Conservation (phyloP, 2,329 filamentous ascomycete genomes). For the Calonectria henricotiae region DNA sequence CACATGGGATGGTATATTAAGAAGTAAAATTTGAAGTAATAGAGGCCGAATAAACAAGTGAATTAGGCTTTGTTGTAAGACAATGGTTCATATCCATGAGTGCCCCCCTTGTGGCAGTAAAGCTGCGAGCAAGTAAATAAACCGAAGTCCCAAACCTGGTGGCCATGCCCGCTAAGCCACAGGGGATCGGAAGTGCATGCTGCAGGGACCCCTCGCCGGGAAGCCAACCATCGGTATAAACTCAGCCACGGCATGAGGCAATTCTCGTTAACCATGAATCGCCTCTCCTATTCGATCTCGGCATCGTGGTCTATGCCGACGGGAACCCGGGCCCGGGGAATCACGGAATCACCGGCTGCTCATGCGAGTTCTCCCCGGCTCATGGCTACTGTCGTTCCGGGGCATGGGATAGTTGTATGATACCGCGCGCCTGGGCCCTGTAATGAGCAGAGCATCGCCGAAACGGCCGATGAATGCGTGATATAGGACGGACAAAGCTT, state of each 20-base stretch:
- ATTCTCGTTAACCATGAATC: conserved; percentile 9
- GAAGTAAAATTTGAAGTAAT: conserved; percentile 51
- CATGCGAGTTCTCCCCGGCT: conserved; percentile 1
- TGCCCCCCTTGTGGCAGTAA: neutral
- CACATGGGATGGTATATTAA: conserved; percentile 49
- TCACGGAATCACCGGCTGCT: conserved; percentile 13
- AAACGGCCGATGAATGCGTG: conserved; percentile 13
- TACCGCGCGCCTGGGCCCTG: neutral
- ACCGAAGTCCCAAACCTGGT: neutral
- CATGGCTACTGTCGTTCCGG: conserved; percentile 3
- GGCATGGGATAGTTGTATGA: conserved; percentile 8
- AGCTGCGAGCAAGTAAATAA: neutral
- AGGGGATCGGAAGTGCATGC: neutral
- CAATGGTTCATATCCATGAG: neutral
- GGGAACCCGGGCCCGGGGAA: conserved; percentile 16
- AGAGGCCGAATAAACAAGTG: conserved; percentile 50
- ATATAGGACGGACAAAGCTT: neutral
- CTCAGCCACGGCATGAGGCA: conserved; percentile 15
- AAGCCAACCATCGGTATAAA: conserved; percentile 17
- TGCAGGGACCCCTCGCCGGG: neutral
- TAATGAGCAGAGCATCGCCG: neutral
- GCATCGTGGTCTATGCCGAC: conserved; percentile 21
- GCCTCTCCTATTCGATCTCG: conserved; percentile 20
- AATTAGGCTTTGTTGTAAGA: neutral
- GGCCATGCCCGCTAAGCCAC: neutral